Base-by-base conservation (phyloP, 768 basidiomycete species). In the Xanthoconium stramineum region DNA sequence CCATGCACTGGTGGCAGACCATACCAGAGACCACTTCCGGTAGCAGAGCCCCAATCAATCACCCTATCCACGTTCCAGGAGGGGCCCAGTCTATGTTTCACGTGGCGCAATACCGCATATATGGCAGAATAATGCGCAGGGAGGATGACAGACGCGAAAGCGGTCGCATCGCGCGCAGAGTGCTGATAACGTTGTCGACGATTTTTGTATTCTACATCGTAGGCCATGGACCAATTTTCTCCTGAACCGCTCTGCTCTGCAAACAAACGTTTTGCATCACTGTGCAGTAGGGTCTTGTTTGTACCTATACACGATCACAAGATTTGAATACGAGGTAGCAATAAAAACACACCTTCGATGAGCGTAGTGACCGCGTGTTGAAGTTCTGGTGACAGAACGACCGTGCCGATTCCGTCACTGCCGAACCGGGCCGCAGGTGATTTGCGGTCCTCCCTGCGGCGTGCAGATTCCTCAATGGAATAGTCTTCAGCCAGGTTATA, bases 71-170 rank as follows among this genome's bases (percentile, higher is more conserved):
- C 75, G 33, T 72, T 71, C 83, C 80, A 89, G n/a, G 77, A 76
- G 8, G 77, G 69, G n/a, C 82, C 85, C 37, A 93, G 62, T 52
- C 92, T 77, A 47, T 74, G 78, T 57, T 81, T 86, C 37, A 85
- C 61, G 59, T 91, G 85, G 46, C 81, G 75, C 17, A 95, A 72
- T 6, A 94, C 90, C n/a, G 87, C 76, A 47, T 75, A 78, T 49
- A 94, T 88, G 3, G 85, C 91, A 45, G 91, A 83, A 68, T 89
- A 95, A 73, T 94, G 89, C 4, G 86, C 84, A 1, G 93, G 93
- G 60, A 95, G 80, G n/a, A 86, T 88, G 47, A 94, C 79, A 13
- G 89, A 85, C 14, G 88, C 87, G 68, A 94, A 95, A 6, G 93
- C 93, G 28, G 88, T 85, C 24, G 86, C 91, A 60, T 94, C 89